Conservation (phyloP, 805 yeast species). For the Lachancea thermotolerans region DNA sequence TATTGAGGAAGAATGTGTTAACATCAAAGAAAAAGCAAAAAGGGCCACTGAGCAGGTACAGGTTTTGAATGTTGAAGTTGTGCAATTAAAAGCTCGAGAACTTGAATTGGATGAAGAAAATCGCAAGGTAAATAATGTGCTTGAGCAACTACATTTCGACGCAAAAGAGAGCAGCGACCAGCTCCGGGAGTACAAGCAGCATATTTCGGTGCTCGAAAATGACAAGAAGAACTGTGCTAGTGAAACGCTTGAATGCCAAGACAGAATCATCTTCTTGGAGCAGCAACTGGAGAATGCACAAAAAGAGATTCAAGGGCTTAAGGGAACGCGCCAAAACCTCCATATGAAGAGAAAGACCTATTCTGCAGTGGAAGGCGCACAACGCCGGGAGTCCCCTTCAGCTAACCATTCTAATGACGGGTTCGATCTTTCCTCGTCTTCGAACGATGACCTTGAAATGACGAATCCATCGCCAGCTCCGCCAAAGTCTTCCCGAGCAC, state of each 20-base stretch:
- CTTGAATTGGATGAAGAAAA: conserved; percentile 25
- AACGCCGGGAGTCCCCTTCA: not conserved
- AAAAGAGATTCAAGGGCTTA: conserved; percentile 4
- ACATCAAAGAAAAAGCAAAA: conserved; percentile 16
- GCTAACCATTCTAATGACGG: conserved; percentile 14
- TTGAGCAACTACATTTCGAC: conserved; percentile 14
- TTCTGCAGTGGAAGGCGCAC: not conserved
- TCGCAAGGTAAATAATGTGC: conserved; percentile 16
- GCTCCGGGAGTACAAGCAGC: conserved; percentile 16
- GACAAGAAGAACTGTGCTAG: conserved; percentile 18
- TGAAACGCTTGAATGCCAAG: conserved; percentile 23
- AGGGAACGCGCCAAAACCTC: conserved; percentile 7
- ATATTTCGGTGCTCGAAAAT: conserved; percentile 13
- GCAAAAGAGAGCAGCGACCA: conserved; percentile 18
- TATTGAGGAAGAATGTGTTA: conserved; percentile 15
- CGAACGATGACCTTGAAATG: conserved; percentile 28
- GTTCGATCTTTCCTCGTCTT: conserved; percentile 29
- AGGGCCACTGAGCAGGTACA: conserved; percentile 27
- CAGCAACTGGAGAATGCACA: conserved; percentile 4
- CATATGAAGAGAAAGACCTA: not conserved
- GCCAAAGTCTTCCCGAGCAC: conserved; percentile 14
- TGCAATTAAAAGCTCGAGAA: conserved; percentile 25
- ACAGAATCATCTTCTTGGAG: conserved; percentile 20
- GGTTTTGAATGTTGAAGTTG: conserved; percentile 25
- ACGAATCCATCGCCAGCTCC: conserved; percentile 29